Evolutionary conservation across 108 stramenopile genomes (phyloP), one percentile per base, ranked within the genome.

Genomic region (Fragilariopsis cylindrus): DNA sequence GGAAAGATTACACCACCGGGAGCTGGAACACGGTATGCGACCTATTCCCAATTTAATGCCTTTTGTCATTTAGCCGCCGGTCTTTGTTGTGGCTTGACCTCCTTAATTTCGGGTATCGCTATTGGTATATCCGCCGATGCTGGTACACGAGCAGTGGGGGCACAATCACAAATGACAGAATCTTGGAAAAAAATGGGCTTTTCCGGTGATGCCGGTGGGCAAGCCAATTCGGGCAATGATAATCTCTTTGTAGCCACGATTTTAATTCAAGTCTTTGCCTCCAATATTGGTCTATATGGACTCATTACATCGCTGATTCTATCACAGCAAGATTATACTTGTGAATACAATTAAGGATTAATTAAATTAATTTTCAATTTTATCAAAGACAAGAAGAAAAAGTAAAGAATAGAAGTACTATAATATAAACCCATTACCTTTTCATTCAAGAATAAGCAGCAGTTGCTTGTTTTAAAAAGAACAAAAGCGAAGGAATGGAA

Each of bases 291-390:
- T 44, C 90, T 99, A 15, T 99, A 98, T 78, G 99, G 99, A 55
- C 84, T 99, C 50, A 99, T 98, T 82, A 96, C 97, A 13, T 93
- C 99, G 7, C 91, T 99, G 16, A 98, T 99, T 83, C 78, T 99
- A 56, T 78, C 84, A 60, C 84, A 85, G 69, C 65, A 73, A 46
- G 77, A 81, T 13, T 85, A 85, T 48, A 55, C 58, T 12, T 85
- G 84, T 64, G 69, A 68, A 13, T 75, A 68, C 67, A 68, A 52
- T 48, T 4, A 45, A 48, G 39, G 43, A 21, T 19, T 30, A 50
- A 55, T 15, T 50, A 54, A 11, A 43, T 42, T 70, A 21, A 55
- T 54, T 49, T n/a, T 39, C 52, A 70, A 30, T 4, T 30, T 30
- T 30, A 30, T 2, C 15, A 53, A 53, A 53, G 52, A 53, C 30